These are phyloP conservation scores for Pseudotulostoma volvatum DNA, from an alignment of 495 filamentous ascomycete species.

Conservation along the genomic window DNA sequence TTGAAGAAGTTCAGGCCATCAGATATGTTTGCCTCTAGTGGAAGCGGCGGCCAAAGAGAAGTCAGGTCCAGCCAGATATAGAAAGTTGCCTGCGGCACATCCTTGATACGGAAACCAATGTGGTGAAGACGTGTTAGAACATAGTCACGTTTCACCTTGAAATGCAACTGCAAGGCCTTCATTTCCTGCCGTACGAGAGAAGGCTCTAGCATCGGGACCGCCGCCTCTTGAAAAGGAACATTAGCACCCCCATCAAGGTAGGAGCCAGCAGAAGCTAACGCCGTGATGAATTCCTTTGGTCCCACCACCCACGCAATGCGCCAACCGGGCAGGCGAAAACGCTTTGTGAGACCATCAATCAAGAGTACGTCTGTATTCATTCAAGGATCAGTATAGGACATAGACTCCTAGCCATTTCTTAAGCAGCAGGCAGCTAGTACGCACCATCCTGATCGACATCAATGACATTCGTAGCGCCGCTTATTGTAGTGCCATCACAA, in stretches of 20 bases:
- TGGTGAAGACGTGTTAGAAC: slow-evolving; percentile 56
- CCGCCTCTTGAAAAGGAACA: slow-evolving; percentile 88
- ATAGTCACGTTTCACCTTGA: slow-evolving; percentile 80
- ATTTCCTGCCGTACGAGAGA: slow-evolving; percentile 68
- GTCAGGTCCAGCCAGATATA: slow-evolving; percentile 71
- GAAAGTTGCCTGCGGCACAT: slow-evolving; percentile 78
- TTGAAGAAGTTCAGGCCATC: slow-evolving; percentile 96
- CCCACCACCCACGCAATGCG: slow-evolving; percentile 92
- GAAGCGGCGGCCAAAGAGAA: slow-evolving; percentile 24
- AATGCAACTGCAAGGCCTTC: slow-evolving; percentile 74
- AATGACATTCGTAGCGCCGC: slow-evolving; percentile 66
- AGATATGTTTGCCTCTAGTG: slow-evolving; percentile 44
- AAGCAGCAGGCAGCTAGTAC: slow-evolving; percentile 2
- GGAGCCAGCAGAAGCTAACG: slow-evolving; percentile 78
- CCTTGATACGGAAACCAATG: slow-evolving; percentile 71
- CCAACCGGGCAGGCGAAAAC: slow-evolving; percentile 92
- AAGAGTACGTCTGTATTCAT: slow-evolving; percentile 56
- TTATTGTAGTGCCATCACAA: slow-evolving; percentile 80
- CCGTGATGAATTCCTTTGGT: slow-evolving; percentile 90
- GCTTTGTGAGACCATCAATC: slow-evolving; percentile 92
- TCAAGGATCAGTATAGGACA: slow-evolving; percentile 33
- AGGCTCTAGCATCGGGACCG: slow-evolving; percentile 82
- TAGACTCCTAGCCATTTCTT: background rate
- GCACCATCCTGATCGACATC: slow-evolving; percentile 49
- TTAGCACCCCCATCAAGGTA: slow-evolving; percentile 96